Conservation (phyloP, 2,329 filamentous ascomycete species). For the Fusarium sp. region DNA sequence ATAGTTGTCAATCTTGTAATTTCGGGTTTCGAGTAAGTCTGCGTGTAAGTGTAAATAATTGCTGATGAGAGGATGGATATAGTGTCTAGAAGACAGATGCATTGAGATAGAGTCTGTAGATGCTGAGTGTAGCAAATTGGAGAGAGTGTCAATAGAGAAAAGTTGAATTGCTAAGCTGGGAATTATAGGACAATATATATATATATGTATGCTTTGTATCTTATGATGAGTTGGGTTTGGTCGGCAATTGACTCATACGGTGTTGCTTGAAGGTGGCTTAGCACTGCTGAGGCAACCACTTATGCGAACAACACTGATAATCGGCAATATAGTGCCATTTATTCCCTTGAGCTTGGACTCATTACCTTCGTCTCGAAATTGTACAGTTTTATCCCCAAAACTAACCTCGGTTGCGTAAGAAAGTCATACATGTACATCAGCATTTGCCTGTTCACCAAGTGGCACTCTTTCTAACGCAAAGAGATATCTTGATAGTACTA, state of each 20-base stretch:
- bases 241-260: constrained; percentile 21
- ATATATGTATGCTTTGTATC: not conserved
- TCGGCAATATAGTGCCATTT: not conserved
- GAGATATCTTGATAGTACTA: too few species aligned
- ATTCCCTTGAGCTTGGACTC: not conserved
- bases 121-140: not conserved
- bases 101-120: not conserved
- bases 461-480: too few species aligned
- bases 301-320: too few species aligned
- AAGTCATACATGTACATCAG: too few species aligned
- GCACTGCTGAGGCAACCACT: not conserved
- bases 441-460: too few species aligned
- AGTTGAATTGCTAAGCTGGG: not conserved
- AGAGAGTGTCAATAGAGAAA: not conserved
- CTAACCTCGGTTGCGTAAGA: too few species aligned
- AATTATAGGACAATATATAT: not conserved
- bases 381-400: too few species aligned
- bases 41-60: not conserved
- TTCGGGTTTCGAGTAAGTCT: not conserved
- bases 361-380: too few species aligned
- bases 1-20: not conserved
- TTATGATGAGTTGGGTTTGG: not conserved
- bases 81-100: not conserved
- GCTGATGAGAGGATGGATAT: not conserved
- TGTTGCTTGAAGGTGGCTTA: not conserved